These are phyloP conservation scores for Narthecium ossifragum DNA, from an alignment of 106 monocot genomes.

Conservation along the genomic window DNA sequence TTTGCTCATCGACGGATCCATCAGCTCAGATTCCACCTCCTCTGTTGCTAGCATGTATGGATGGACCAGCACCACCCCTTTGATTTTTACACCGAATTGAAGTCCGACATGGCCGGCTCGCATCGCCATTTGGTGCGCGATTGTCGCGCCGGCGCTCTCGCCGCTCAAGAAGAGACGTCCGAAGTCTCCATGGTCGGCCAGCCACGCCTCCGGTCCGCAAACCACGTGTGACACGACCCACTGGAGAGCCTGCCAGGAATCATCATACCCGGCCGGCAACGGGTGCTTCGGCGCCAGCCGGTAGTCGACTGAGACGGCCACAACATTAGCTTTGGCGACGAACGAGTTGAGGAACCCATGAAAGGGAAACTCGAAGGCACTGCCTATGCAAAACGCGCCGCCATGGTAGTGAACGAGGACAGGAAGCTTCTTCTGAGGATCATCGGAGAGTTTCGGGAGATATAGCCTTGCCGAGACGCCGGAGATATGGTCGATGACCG, in stretches of 20 bases:
- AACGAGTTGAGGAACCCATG: constrained; percentile 3
- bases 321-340: not conserved
- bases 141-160: constrained; percentile 3
- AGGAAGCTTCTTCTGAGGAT: not conserved
- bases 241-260: not conserved
- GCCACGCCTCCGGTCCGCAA: not conserved
- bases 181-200: not conserved
- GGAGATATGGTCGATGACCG: not conserved
- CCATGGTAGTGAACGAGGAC: constrained; percentile 4
- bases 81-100: not conserved
- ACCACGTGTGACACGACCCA: too few relatives aligned
- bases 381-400: not conserved
- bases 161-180: not conserved
- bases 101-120: not conserved
- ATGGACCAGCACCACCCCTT: not conserved
- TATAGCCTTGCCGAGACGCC: constrained; percentile 1
- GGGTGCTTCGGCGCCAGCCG: constrained; percentile 25
- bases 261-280: constrained; percentile 1
- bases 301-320: constrained; percentile 22
- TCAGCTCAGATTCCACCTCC: not conserved
- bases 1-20: not conserved
- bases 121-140: not conserved
- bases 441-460: not conserved
- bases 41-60: not conserved
- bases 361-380: not conserved